These are phyloP conservation scores for Azolla pinnata DNA, from an alignment of 75 land plant species.

Conservation along the genomic window DNA sequence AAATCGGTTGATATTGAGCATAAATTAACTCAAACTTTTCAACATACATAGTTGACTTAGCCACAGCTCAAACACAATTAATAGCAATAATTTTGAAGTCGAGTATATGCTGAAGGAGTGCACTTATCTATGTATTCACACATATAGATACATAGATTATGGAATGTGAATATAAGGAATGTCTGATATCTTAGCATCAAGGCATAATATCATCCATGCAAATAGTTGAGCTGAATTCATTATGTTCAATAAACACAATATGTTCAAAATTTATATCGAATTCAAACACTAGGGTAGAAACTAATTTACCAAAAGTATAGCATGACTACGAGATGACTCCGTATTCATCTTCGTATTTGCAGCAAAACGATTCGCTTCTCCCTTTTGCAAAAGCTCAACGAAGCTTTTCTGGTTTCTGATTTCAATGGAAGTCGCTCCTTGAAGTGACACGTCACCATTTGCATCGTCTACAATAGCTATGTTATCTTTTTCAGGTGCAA, in stretches of 20 bases:
- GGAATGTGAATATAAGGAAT: too few species aligned
- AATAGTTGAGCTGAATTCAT: background rate
- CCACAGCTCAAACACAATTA: too few species aligned
- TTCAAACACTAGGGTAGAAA: background rate
- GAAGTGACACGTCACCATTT: conserved; percentile 32
- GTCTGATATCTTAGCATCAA: too few species aligned
- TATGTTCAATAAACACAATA: background rate
- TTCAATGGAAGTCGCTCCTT: conserved; percentile 22
- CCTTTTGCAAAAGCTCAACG: conserved; percentile 21
- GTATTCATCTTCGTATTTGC: conserved; percentile 37
- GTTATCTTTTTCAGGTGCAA: conserved; percentile 32
- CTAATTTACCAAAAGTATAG: conserved; percentile 22
- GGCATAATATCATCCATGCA: background rate
- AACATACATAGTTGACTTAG: too few species aligned
- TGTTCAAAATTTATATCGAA: background rate
- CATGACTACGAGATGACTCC: conserved; percentile 38
- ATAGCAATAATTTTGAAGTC: too few species aligned
- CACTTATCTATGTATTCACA: background rate
- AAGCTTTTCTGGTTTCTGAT: conserved; percentile 24
- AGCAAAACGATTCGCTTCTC: conserved; percentile 34
- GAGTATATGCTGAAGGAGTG: background rate
- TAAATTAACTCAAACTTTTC: too few species aligned
- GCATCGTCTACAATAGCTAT: conserved; percentile 29
- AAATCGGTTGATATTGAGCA: too few species aligned
- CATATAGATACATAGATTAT: too few species aligned